phyloP scores from a whole-genome alignment of 2,329 filamentous ascomycete species.

The Neonectria sp. region DNA sequence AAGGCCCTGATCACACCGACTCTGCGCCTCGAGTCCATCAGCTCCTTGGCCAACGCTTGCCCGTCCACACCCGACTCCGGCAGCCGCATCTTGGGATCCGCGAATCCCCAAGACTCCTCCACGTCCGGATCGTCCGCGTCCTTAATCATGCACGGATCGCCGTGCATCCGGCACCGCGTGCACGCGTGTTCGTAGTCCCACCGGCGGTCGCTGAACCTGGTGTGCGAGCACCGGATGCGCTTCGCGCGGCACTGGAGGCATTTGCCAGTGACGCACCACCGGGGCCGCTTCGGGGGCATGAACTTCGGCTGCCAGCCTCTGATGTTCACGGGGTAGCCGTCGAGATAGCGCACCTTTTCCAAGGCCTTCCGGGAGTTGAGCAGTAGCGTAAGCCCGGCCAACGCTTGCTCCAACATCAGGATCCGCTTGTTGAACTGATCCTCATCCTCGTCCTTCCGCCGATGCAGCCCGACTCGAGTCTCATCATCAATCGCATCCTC shows the following conservation, averaged over 20 bases:
- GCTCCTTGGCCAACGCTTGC: slow-evolving; percentile 19
- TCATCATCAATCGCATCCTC: slow-evolving; percentile 19
- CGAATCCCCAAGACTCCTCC: slow-evolving; percentile 39
- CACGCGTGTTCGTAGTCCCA: slow-evolving; percentile 55
- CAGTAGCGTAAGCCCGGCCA: slow-evolving; percentile 8
- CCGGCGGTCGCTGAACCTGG: not conserved
- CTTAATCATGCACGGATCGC: slow-evolving; percentile 53
- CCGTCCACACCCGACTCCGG: not conserved
- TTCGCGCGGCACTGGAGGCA: slow-evolving; percentile 47
- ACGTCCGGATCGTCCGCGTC: slow-evolving; percentile 70
- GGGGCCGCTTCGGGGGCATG: slow-evolving; percentile 10
- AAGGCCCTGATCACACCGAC: slow-evolving; percentile 17
- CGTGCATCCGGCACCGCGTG: slow-evolving; percentile 44
- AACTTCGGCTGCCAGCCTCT: slow-evolving; percentile 35
- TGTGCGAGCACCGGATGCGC: slow-evolving; percentile 45
- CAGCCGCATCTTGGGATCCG: slow-evolving; percentile 5
- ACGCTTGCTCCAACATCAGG: slow-evolving; percentile 28
- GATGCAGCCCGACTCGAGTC: not conserved
- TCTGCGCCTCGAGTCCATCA: slow-evolving; percentile 1
- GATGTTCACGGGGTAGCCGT: slow-evolving; percentile 47
- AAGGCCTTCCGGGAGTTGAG: slow-evolving; percentile 1
- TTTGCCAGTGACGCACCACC: not conserved
- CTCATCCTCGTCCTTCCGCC: slow-evolving; percentile 6
- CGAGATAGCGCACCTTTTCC: slow-evolving; percentile 44
- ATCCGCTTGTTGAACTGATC: slow-evolving; percentile 25